A percentile compares a stretch with the other conserved stretches of the same genome.
phyloP scores from a whole-genome alignment of 257 asterid species.

The Penstemon eatonii region DNA sequence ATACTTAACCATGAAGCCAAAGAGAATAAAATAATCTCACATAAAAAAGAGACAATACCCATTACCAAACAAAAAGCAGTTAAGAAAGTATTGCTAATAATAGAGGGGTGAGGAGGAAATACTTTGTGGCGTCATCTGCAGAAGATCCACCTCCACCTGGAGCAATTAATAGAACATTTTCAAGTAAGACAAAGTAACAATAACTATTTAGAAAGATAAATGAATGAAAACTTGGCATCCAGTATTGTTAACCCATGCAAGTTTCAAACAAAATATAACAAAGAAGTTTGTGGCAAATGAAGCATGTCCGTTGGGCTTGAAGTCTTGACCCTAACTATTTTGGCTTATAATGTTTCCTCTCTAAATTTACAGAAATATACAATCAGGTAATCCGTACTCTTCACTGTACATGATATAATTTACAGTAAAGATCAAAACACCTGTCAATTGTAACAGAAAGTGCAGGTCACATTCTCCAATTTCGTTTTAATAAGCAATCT shows the following conservation, averaged over 20 bases:
- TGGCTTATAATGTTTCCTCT: too few species aligned
- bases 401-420: too few species aligned
- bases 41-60: slow-evolving; percentile 11
- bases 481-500: background rate
- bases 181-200: slow-evolving; percentile 8
- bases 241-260: slow-evolving; percentile 9
- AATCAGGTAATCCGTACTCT: too few species aligned
- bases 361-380: too few species aligned
- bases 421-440: background rate
- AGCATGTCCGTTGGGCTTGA: too few species aligned
- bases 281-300: too few species aligned
- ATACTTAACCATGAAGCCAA: background rate
- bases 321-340: too few species aligned
- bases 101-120: slow-evolving; percentile 33
- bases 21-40: slow-evolving; percentile 13
- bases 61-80: slow-evolving; percentile 9
- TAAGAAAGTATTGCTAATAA: slow-evolving; percentile 14
- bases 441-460: slow-evolving; percentile 1
- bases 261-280: background rate
- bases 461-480: background rate
- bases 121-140: slow-evolving; percentile 88
- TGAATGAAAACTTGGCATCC: background rate
- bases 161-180: slow-evolving; percentile 29
- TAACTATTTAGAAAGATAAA: slow-evolving; percentile 10
- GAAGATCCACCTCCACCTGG: slow-evolving; percentile 70